phyloP scores from a whole-genome alignment of 164 flowering plant genomes.

The Cinnamomum micranthum region DNA sequence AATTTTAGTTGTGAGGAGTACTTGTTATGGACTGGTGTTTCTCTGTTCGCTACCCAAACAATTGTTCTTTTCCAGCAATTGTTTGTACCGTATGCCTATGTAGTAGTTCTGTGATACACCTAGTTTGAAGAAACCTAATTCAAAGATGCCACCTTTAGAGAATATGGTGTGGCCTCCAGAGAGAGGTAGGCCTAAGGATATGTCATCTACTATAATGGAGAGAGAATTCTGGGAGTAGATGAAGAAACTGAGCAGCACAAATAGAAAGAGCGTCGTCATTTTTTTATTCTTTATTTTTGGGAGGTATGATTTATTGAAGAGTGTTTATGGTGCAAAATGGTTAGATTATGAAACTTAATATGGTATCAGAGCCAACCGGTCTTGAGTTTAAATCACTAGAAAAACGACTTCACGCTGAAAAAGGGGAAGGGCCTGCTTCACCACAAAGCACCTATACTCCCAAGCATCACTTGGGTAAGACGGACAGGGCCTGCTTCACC shows the following conservation, averaged over 20 bases:
- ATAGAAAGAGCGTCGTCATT: too few relatives aligned
- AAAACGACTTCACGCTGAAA: too few relatives aligned
- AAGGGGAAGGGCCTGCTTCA: too few relatives aligned
- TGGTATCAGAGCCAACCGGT: too few relatives aligned
- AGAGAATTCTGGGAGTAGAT: not conserved
- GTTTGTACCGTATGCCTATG: rapidly evolving
- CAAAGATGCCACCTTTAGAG: constrained; percentile 17
- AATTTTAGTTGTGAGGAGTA: constrained; percentile 11
- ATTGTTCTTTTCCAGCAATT: constrained; percentile 4
- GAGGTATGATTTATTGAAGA: too few relatives aligned
- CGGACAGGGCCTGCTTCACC: too few relatives aligned
- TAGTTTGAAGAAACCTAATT: constrained; percentile 29
- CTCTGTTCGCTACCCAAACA: constrained; percentile 29
- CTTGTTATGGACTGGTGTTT: constrained; percentile 13
- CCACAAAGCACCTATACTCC: too few relatives aligned
- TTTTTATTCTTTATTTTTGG: too few relatives aligned
- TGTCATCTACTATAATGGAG: not conserved
- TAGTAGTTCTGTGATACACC: not conserved
- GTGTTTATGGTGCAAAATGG: too few relatives aligned
- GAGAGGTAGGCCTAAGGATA: constrained; percentile 10
- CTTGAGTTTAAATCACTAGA: too few relatives aligned
- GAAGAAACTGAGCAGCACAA: not conserved
- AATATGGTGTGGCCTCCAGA: constrained; percentile 9
- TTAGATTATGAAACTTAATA: too few relatives aligned
- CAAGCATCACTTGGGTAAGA: too few relatives aligned